Conservation (phyloP, 1,139 yeast species). For the Arxiozyma bovina region DNA sequence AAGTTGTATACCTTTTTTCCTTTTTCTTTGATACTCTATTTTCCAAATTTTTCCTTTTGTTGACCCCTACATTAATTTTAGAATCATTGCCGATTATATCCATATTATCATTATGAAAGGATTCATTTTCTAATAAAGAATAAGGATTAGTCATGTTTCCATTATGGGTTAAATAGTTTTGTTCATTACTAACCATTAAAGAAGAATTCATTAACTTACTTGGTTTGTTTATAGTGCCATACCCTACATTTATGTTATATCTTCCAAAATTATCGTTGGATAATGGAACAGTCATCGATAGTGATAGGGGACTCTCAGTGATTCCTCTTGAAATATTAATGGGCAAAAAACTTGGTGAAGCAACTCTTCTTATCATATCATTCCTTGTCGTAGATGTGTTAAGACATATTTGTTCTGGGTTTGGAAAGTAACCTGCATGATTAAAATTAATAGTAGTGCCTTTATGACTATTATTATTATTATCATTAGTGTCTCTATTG, state of each 20-base stretch:
- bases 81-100: background rate
- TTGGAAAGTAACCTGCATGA: background rate
- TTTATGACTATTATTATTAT: background rate
- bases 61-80: background rate
- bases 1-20: background rate
- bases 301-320: constrained; percentile 21
- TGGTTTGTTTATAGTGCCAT: background rate
- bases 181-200: background rate
- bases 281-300: background rate
- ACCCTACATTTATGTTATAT: background rate
- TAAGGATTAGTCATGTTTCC: background rate
- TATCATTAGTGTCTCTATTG: background rate
- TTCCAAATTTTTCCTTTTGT: background rate
- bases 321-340: constrained; percentile 27
- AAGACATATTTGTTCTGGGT: background rate
- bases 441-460: background rate
- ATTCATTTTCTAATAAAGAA: background rate
- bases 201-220: background rate
- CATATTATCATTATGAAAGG: background rate
- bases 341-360: constrained; percentile 27
- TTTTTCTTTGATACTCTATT: background rate
- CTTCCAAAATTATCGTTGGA: background rate
- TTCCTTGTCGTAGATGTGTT: background rate
- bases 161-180: background rate
- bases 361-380: constrained; percentile 16